Conservation (phyloP, 2,329 filamentous ascomycete species). For the Fusarium redolens region DNA sequence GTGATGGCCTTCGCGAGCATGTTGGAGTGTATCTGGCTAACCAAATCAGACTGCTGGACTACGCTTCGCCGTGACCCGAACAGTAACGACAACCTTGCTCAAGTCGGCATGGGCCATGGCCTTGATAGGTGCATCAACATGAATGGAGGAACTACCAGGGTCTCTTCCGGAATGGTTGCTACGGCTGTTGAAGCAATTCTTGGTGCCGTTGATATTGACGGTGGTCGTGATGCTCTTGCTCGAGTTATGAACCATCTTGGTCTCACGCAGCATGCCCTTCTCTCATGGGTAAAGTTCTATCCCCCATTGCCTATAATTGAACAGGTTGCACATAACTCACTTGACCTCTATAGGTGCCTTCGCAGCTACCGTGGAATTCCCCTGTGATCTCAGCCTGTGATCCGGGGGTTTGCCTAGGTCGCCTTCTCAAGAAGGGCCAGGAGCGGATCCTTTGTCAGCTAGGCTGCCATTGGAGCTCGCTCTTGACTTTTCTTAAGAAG, state of each 20-base stretch:
- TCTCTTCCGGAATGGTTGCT: not conserved
- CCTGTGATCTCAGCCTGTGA: not conserved
- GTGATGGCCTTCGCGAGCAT: rapidly evolving
- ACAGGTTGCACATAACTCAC: not conserved
- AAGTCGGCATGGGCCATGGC: rapidly evolving
- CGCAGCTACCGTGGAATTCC: not conserved
- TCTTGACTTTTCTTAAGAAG: not conserved
- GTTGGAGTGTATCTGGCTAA: rapidly evolving
- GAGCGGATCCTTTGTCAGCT: not conserved
- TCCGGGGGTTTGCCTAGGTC: not conserved
- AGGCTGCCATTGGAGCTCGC: not conserved
- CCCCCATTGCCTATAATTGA: not conserved
- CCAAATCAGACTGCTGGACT: not conserved
- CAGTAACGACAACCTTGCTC: not conserved
- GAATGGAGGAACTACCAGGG: not conserved
- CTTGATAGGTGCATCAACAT: not conserved
- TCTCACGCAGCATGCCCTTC: not conserved
- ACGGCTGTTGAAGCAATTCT: not conserved
- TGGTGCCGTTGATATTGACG: not conserved
- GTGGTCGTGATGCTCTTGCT: not conserved
- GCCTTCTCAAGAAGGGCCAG: not conserved
- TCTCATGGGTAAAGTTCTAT: not conserved
- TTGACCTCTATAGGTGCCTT: not conserved
- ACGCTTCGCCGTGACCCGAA: not conserved
- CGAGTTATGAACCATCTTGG: not conserved